Conservation (phyloP, 192 early-diverging fungal genomes). For the Borealophlyctis nickersoniae region DNA sequence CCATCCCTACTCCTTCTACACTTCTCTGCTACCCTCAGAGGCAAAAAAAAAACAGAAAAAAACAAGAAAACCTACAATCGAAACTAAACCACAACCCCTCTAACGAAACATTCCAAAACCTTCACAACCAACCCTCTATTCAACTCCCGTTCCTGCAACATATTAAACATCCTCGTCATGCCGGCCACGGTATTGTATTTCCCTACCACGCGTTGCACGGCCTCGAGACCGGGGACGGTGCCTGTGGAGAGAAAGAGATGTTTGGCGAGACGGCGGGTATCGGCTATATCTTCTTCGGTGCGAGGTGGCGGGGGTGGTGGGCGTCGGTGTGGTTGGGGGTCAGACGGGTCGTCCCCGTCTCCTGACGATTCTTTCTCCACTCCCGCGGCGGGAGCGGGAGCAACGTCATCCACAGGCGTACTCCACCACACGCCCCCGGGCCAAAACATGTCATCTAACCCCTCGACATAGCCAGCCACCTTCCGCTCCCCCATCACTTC, state of each 20-base stretch:
- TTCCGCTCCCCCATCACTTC: conserved; percentile 10
- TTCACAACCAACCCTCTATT: conserved; percentile 25
- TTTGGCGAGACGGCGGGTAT: conserved; percentile 34
- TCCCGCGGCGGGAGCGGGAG: neutral
- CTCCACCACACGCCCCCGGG: conserved; percentile 32
- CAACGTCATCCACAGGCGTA: conserved; percentile 14
- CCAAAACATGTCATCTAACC: conserved; percentile 31
- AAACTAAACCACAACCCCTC: conserved; percentile 14
- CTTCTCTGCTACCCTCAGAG: too few species aligned
- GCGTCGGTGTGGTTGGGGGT: neutral
- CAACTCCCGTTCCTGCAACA: conserved; percentile 36
- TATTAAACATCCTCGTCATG: conserved; percentile 39
- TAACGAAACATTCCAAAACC: conserved; percentile 33
- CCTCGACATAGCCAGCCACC: conserved; percentile 27
- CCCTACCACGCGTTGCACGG: conserved; percentile 28
- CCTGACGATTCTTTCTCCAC: neutral
- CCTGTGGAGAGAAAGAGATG: conserved; percentile 21
- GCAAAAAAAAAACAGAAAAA: too few species aligned
- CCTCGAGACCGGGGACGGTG: conserved; percentile 25
- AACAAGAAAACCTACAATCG: too few species aligned
- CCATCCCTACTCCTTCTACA: too few species aligned
- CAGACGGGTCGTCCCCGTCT: neutral
- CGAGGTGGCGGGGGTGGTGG: conserved; percentile 5
- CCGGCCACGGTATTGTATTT: conserved; percentile 30
- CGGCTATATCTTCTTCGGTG: conserved; percentile 28